Evolutionary conservation across 2,329 filamentous ascomycete genomes (phyloP).

Genomic region (Chlorencoelia australis): DNA sequence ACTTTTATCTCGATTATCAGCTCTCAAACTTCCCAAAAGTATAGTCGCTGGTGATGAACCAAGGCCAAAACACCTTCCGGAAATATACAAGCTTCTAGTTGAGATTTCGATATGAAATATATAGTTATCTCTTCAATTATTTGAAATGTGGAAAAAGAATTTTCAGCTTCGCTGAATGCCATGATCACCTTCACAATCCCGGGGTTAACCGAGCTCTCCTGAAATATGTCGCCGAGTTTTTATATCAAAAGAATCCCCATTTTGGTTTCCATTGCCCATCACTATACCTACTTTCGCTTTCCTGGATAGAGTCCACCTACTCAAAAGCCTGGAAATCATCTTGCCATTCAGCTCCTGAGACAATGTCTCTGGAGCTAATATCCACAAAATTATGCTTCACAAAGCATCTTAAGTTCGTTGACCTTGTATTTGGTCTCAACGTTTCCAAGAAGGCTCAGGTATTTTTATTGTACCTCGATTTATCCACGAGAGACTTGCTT

Average conservation of each 20-base stretch:
- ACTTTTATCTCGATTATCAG: too few relatives aligned
- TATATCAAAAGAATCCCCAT: conserved; percentile 4
- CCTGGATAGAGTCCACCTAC: conserved; percentile 1
- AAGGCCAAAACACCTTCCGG: too few relatives aligned
- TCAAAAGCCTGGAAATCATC: conserved; percentile 4
- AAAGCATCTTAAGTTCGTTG: conserved; percentile 3
- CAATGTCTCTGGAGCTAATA: conserved; percentile 1
- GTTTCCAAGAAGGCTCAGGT: conserved; percentile 3
- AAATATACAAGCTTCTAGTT: conserved; percentile 2
- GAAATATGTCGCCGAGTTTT: conserved; percentile 4
- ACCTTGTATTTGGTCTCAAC: conserved; percentile 2
- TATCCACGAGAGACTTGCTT: neutral
- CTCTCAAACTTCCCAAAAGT: too few relatives aligned
- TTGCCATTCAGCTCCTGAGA: conserved; percentile 3
- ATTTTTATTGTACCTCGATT: conserved; percentile 4
- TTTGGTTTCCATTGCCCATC: conserved; percentile 5
- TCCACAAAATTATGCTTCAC: conserved; percentile 1
- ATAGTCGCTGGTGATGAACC: too few relatives aligned
- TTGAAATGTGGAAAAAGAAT: conserved; percentile 5
- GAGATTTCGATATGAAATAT: conserved; percentile 4
- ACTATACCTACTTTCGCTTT: conserved; percentile 2
- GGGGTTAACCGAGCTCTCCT: conserved; percentile 5
- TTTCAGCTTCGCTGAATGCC: conserved; percentile 4
- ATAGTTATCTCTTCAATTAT: conserved; percentile 5
- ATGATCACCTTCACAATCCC: conserved; percentile 1